Conservation (phyloP, 1,284 basidiomycete species). For the Sporisorium exsertum region DNA sequence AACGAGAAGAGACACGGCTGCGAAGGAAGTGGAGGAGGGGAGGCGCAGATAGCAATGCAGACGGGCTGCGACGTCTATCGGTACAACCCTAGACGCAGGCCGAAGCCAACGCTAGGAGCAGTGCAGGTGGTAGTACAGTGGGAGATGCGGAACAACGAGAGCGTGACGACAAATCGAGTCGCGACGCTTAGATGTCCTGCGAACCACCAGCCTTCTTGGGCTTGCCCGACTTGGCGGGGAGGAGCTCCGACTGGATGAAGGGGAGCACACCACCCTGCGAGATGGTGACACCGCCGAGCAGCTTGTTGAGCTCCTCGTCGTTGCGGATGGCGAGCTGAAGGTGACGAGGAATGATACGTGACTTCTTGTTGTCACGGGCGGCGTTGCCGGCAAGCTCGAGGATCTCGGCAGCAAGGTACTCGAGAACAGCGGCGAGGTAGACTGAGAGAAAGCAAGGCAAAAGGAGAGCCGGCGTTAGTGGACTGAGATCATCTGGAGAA, state of each 20-base stretch:
- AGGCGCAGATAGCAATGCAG: conserved; percentile 14
- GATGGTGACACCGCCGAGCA: conserved; percentile 74
- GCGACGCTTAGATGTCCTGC: conserved; percentile 63
- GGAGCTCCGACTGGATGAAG: conserved; percentile 86
- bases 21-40: background rate
- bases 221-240: conserved; percentile 78
- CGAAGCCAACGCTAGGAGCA: background rate
- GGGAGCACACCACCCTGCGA: conserved; percentile 90
- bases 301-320: conserved; percentile 83
- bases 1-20: conserved; percentile 18
- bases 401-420: conserved; percentile 92
- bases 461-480: conserved; percentile 7
- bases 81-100: conserved; percentile 16
- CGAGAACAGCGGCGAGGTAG: conserved; percentile 88
- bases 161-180: conserved; percentile 6
- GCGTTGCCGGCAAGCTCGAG: conserved; percentile 94
- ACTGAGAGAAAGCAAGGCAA: conserved; percentile 73
- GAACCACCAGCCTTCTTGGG: conserved; percentile 67
- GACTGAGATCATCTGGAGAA: background rate
- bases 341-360: conserved; percentile 95
- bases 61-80: conserved; percentile 21
- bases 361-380: conserved; percentile 93
- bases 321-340: conserved; percentile 93
- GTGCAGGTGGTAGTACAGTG: conserved; percentile 30
- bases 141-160: conserved; percentile 25